Evolutionary conservation across 208 protist species (phyloP), one percentile per base, ranked within the genome.

Genomic region (Trypanosoma melophagium): DNA sequence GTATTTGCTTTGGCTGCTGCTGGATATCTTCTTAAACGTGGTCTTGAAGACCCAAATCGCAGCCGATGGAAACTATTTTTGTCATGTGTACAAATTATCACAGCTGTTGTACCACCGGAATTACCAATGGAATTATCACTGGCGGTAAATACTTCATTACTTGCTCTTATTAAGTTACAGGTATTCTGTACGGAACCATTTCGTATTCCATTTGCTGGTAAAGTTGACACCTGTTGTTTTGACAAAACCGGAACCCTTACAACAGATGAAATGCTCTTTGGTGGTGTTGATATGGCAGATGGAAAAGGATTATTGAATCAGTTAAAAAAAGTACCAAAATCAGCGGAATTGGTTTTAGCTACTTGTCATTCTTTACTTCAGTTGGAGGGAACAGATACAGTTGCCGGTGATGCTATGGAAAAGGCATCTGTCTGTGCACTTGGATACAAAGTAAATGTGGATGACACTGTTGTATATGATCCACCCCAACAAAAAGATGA

Each of bases 171-270:
- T 38, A 90, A 93, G 66, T 74, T 98, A n/a, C 77, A 93, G 55
- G 81, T 97, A 17, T 98, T 97, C 79, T 98, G 95, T 78, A 97
- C 94, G 10, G 86, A 99, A 87, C 99, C 99, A 14, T 99, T 99
- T 78, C 88, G 99, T 42, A 99, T 99, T 72, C 98, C 99, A 13
- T 97, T 98, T 65, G 99, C 98, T 9, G 99, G 99, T 28, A 98
- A 97, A 74, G 87, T 99, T 16, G 92, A 98, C 76, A 89, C 95
- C 8, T 99, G 97, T 77, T 99, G 98, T 89, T 99, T 99, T 77
- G 99, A 99, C 84, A 99, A 99, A 87, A 99, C 99, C 5, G 99
- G 99, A 51, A 99, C 98, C n/a, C 84, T 99, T 19, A 99, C 97
- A 10, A 93, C 86, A 31, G 96, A 99, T 61, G 86, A 97, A 68